Conservation (phyloP, 352 stramenopile genomes). For the Globisporangium rhizosaccharum region DNA sequence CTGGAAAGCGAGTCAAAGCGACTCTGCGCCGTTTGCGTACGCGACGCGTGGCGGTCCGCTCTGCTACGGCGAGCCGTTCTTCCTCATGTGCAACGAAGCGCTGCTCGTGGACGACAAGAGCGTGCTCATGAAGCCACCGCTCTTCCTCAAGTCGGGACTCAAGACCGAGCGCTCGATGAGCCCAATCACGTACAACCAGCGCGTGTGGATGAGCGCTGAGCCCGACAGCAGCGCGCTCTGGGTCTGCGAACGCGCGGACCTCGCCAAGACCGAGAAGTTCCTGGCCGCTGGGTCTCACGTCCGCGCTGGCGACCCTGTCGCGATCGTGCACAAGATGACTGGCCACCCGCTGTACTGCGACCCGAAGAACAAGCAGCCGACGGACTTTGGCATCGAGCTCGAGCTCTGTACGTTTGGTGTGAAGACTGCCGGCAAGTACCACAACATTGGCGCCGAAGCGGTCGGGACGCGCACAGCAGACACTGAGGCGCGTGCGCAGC, state of each 20-base stretch:
- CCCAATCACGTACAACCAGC: conserved; percentile 83
- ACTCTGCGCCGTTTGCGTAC: conserved; percentile 14
- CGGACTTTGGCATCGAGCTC: conserved; percentile 78
- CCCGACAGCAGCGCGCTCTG: conserved; percentile 70
- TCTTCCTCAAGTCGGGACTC: conserved; percentile 79
- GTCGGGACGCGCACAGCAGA: conserved; percentile 56
- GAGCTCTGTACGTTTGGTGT: conserved; percentile 47
- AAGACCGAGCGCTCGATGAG: conserved; percentile 84
- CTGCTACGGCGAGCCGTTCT: conserved; percentile 73
- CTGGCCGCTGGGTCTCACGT: conserved; percentile 51
- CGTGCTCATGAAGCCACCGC: conserved; percentile 56
- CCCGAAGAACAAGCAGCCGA: conserved; percentile 55
- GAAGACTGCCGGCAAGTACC: conserved; percentile 52
- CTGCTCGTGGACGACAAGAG: conserved; percentile 75
- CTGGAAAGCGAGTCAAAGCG: conserved; percentile 30
- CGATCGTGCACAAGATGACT: conserved; percentile 84
- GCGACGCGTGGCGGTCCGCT: conserved; percentile 22
- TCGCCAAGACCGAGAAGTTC: conserved; percentile 58
- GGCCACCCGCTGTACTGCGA: conserved; percentile 53
- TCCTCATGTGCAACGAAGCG: conserved; percentile 76
- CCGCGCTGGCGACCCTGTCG: conserved; percentile 37
- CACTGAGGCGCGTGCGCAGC: conserved; percentile 44
- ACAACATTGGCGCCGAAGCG: conserved; percentile 62
- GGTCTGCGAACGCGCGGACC: conserved; percentile 57
- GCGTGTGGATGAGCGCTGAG: conserved; percentile 59